phyloP scores from a whole-genome alignment of 805 yeast species.

The Diddensiella caesifluorescens region DNA sequence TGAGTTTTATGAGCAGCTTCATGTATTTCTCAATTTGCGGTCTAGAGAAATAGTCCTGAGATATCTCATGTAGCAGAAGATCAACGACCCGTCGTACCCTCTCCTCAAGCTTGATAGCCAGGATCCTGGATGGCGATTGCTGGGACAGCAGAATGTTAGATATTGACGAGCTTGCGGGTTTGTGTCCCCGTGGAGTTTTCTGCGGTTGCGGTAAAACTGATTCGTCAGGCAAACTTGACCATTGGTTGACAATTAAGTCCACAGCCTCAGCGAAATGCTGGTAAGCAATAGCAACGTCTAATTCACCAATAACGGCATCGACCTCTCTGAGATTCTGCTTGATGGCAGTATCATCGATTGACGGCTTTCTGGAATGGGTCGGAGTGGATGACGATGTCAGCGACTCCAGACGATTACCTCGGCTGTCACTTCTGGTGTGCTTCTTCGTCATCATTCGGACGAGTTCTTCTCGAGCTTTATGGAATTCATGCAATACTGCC shows the following conservation, averaged over 20 bases:
- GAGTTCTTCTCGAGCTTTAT: constrained; percentile 16
- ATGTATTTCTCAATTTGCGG: constrained; percentile 24
- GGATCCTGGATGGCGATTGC: constrained; percentile 1
- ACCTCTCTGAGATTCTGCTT: constrained; percentile 44
- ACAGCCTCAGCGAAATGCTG: constrained; percentile 46
- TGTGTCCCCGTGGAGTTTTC: not conserved
- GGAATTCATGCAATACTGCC: constrained; percentile 16
- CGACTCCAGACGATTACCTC: not conserved
- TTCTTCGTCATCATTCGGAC: not conserved
- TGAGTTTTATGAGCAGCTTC: constrained; percentile 38
- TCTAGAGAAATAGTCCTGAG: constrained; percentile 29
- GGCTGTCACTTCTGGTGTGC: not conserved
- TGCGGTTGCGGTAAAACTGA: not conserved
- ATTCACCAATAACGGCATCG: constrained; percentile 61
- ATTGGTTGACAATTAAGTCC: constrained; percentile 21
- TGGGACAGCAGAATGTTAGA: not conserved
- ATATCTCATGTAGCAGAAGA: constrained; percentile 35
- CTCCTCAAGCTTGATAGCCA: constrained; percentile 21
- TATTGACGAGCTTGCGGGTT: not conserved
- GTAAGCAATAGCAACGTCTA: constrained; percentile 63
- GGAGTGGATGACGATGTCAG: constrained; percentile 1
- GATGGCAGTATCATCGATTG: not conserved
- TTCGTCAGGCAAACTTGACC: not conserved
- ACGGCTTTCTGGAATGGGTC: constrained; percentile 2
- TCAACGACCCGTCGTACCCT: constrained; percentile 27